These are phyloP conservation scores for Paraconiothyrium brasiliense DNA, from an alignment of 2,329 filamentous ascomycete species.

Conservation along the genomic window DNA sequence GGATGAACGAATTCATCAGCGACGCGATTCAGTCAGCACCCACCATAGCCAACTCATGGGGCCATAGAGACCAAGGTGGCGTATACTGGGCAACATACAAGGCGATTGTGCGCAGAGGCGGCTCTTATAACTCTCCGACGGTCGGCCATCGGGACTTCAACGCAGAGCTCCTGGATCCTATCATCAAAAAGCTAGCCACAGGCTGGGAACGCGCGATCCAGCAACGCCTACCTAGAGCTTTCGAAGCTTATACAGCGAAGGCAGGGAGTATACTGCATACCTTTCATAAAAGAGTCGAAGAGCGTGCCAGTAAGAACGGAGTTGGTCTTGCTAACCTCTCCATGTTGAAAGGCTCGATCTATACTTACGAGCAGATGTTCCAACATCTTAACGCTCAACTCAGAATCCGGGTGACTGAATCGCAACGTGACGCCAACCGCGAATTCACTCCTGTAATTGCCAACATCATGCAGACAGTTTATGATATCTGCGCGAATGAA, in stretches of 20 bases:
- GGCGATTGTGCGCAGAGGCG: constrained; percentile 63
- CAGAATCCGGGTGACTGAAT: constrained; percentile 51
- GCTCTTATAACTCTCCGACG: constrained; percentile 53
- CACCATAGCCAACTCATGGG: constrained; percentile 48
- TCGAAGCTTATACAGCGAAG: constrained; percentile 48
- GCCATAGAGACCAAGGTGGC: constrained; percentile 55
- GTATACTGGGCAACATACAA: constrained; percentile 64
- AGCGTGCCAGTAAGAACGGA: constrained; percentile 51
- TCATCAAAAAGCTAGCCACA: constrained; percentile 30
- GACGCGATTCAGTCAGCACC: constrained; percentile 51
- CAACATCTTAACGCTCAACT: constrained; percentile 47
- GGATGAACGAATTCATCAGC: constrained; percentile 52
- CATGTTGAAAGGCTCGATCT: constrained; percentile 54
- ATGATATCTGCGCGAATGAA: constrained; percentile 57
- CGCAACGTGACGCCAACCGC: constrained; percentile 64
- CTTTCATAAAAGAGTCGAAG: constrained; percentile 57
- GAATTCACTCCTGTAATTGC: constrained; percentile 62
- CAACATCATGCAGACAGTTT: constrained; percentile 57
- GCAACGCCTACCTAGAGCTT: constrained; percentile 52
- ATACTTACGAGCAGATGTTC: constrained; percentile 55
- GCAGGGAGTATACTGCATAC: constrained; percentile 44
- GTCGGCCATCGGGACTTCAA: constrained; percentile 55
- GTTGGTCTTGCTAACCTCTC: constrained; percentile 51
- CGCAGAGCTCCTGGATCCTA: constrained; percentile 40
- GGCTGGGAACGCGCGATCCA: constrained; percentile 58